Percentiles rank a stretch among this genome's conserved stretches.
Evolutionary conservation across 176 grass and related monocot species (phyloP).

Genomic region (Lolium multiflorum): DNA sequence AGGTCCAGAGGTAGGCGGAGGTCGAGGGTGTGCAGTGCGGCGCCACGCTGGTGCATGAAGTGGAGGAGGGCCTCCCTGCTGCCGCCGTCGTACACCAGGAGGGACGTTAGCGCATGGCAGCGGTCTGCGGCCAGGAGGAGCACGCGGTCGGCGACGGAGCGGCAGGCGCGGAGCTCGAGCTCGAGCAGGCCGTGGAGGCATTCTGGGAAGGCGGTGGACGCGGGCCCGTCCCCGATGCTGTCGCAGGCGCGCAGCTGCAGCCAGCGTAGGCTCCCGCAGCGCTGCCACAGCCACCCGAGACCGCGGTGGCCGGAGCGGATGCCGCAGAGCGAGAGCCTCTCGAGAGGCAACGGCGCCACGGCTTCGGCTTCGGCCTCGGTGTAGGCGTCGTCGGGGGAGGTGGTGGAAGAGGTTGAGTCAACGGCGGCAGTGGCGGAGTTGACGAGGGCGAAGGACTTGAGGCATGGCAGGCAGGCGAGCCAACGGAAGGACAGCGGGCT

Average conservation of each 20-base stretch:
- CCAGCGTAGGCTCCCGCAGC: conserved; percentile 64
- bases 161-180: conserved; percentile 92
- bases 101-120: conserved; percentile 63
- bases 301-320: conserved; percentile 66
- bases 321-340: conserved; percentile 76
- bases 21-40: conserved; percentile 68
- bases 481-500: conserved; percentile 63
- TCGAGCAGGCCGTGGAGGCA: conserved; percentile 61
- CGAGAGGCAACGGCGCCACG: conserved; percentile 45
- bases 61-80: conserved; percentile 73
- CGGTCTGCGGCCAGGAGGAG: conserved; percentile 76
- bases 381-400: conserved; percentile 23
- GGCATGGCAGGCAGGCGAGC: conserved; percentile 59
- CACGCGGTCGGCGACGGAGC: conserved; percentile 75
- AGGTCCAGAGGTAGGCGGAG: conserved; percentile 92
- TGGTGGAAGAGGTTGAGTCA: neutral
- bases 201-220: conserved; percentile 46
- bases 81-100: conserved; percentile 87
- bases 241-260: conserved; percentile 88
- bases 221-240: conserved; percentile 65
- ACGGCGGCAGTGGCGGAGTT: conserved; percentile 52
- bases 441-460: conserved; percentile 78
- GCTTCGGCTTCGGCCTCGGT: conserved; percentile 6
- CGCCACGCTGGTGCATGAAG: conserved; percentile 80
- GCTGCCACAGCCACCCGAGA: conserved; percentile 76